Percentiles rank a stretch among this genome's conserved stretches.
phyloP scores from a whole-genome alignment of 176 grass and related monocot species.

The Phyllostachys edulis region DNA sequence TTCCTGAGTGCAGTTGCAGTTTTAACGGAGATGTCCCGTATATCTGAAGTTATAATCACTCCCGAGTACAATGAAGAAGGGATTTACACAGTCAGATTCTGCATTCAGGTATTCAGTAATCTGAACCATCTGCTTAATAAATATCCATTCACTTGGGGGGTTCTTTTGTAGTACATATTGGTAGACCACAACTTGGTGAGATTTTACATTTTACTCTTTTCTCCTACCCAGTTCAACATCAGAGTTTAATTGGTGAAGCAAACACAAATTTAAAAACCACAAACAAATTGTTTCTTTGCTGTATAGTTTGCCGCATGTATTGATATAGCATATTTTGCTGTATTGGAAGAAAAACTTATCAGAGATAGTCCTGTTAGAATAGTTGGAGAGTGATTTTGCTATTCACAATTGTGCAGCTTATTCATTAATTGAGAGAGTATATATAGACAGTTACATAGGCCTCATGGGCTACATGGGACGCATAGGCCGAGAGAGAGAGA shows the following conservation, averaged over 20 bases:
- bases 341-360: background rate
- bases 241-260: constrained; percentile 12
- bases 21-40: constrained; percentile 80
- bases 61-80: constrained; percentile 96
- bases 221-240: background rate
- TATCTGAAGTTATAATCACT: constrained; percentile 99
- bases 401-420: too few species aligned
- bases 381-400: too few species aligned
- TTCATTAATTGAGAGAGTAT: too few species aligned
- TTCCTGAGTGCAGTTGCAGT: constrained; percentile 98
- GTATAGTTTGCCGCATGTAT: background rate
- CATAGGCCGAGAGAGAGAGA: too few species aligned
- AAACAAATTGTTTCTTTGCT: background rate
- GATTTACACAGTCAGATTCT: constrained; percentile 95
- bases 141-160: background rate
- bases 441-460: too few species aligned
- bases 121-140: constrained; percentile 8
- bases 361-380: background rate
- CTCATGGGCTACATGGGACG: too few species aligned
- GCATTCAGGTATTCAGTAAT: constrained; percentile 75
- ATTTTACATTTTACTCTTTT: constrained; percentile 15
- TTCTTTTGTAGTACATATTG: constrained; percentile 22
- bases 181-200: background rate
- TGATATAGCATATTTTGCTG: background rate
- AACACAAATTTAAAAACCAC: background rate